phyloP scores from a whole-genome alignment of 345 rosid genomes.

The Punica granatum region DNA sequence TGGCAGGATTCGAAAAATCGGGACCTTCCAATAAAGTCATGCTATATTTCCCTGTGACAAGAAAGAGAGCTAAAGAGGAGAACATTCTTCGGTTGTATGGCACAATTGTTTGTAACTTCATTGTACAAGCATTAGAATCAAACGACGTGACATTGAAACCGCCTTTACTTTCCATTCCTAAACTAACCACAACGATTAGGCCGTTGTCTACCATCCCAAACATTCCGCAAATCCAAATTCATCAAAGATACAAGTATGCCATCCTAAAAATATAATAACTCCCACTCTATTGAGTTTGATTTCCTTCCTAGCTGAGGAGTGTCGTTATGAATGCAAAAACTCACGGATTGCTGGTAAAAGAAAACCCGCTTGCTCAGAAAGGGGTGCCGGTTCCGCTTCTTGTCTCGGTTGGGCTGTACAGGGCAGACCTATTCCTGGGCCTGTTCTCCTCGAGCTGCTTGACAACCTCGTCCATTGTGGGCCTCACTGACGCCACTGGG shows the following conservation, averaged over 20 bases:
- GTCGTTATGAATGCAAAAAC: slow-evolving; percentile 6
- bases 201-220: background rate
- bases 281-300: slow-evolving; percentile 9
- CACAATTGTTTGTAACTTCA: background rate
- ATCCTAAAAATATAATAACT: slow-evolving; percentile 4
- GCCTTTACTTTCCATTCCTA: background rate
- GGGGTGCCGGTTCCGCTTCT: slow-evolving; percentile 87
- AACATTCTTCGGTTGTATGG: background rate
- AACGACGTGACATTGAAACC: background rate
- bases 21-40: background rate
- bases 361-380: slow-evolving; percentile 25
- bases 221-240: slow-evolving; percentile 4
- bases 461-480: slow-evolving; percentile 93
- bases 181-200: background rate
- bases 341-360: slow-evolving; percentile 22
- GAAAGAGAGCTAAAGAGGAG: background rate
- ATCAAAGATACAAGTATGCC: background rate
- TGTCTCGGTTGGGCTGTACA: slow-evolving; percentile 86
- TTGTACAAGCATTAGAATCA: background rate
- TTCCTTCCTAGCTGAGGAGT: slow-evolving; percentile 12
- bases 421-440: slow-evolving; percentile 91
- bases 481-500: slow-evolving; percentile 84
- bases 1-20: background rate
- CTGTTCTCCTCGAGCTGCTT: slow-evolving; percentile 93
- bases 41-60: background rate